Base-by-base conservation (phyloP, 805 yeast species). In the Candida berthetii region DNA sequence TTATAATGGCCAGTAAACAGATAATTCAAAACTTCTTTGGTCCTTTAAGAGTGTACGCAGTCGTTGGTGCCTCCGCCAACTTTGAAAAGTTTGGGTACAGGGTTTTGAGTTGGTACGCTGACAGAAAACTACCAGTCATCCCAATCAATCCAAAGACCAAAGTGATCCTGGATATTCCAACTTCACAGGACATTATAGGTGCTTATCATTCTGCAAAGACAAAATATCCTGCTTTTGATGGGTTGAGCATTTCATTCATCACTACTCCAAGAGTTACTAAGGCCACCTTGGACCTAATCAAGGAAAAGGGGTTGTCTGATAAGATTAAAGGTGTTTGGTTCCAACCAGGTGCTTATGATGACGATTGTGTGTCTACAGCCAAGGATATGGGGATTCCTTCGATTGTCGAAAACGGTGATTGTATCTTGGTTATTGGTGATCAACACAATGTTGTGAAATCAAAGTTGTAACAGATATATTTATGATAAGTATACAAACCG, bases 291-390 rank as follows among this genome's bases (percentile, higher is more conserved):
- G 58, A 66, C 10, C 67, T 67, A 14, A 60, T 75, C 43, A 51
- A 59, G 25, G 39, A 53, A 14, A 40, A 54, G 6, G 54, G 55
- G 9, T 48, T 38, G 8, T 6, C 47, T 3, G 43, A 48, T 1
- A 42, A 61, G 0, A 62, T 83, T 14, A 73, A 72, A 50, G 78
- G 82, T 1, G 63, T 85, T 14, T 87, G 95, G 95, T 80, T 84
- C 49, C 95, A 86, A 54, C 95, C 95, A 0, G 95, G 95, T 0
- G 74, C 88, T 18, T 85, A 75, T 49, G 80, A 82, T 51, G 53
- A 56, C 3, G 69, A 65, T 11, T 76, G 74, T 3, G 64, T 82
- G 15, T 63, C 70, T 1, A 60, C 60, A 28, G 71, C 73, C 1
- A 39, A 57, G n/a, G 65, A 61, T 3, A 48, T 59, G 11, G 50